Percentiles rank a stretch among this genome's conserved stretches.
Conservation (phyloP, 192 early-diverging fungal genomes). For the Entrophospora sp. region DNA sequence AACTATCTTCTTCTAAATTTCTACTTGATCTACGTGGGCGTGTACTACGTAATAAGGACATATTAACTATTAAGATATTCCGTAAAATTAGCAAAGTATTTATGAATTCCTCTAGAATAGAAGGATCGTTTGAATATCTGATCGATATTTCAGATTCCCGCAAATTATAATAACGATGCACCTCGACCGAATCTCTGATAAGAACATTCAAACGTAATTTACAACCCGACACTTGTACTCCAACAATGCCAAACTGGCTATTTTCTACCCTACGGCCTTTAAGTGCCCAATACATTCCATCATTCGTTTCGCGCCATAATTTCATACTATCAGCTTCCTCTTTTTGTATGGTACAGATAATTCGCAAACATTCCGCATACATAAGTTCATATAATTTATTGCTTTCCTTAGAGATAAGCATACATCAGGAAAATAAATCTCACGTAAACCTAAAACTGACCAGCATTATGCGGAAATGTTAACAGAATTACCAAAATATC, state of each 20-base stretch:
- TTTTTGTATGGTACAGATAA: not conserved
- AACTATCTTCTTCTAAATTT: constrained; percentile 11
- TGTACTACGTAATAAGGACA: not conserved
- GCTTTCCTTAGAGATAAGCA: not conserved
- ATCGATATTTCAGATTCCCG: not conserved
- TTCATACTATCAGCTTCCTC: not conserved
- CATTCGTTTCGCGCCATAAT: not conserved
- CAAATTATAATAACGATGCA: constrained; percentile 2
- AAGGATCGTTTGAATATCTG: not conserved
- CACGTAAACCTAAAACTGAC: no score
- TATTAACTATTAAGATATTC: constrained; percentile 13
- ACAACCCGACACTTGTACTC: not conserved
- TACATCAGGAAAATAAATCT: no score
- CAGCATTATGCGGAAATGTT: no score
- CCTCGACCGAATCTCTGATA: not conserved
- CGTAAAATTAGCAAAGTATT: not conserved
- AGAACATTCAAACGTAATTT: not conserved
- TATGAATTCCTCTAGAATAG: not conserved
- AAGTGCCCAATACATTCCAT: not conserved
- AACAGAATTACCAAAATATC: no score
- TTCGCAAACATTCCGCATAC: not conserved
- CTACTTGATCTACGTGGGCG: not conserved
- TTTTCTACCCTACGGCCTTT: constrained; percentile 2
- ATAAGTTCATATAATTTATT: constrained; percentile 6
- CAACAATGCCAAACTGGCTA: not conserved